Evolutionary conservation across 192 early-diverging fungal species (phyloP), one percentile per base, ranked within the genome.

Genomic region (Backusella australiensis): DNA sequence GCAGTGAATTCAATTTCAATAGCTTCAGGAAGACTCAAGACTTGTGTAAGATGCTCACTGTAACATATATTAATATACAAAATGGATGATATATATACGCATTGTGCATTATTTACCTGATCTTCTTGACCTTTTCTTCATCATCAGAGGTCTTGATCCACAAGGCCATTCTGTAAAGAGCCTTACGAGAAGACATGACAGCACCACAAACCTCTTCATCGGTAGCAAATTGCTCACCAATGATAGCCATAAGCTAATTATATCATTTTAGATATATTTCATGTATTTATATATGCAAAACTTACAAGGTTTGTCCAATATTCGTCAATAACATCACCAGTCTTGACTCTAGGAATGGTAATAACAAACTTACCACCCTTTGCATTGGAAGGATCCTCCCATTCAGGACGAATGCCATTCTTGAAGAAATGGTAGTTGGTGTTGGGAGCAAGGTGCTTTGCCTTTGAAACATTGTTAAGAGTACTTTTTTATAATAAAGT

Each of bases 381-480:
- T 52, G 84, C 88, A 89, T 99, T 99, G 46, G 85, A 90, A 12
- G 91, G 83, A 78, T 99, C 96, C 85, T 99, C 97, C 96, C 97
- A 97, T 90, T 92, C 91, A 9, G 96, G 97, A 81, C 91, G 89
- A 73, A 98, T 86, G 23, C 96, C 96, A 66, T 93, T 85, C 85
- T 96, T 94, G 89, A 99, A 99, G 72, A 98, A 78, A 73, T 97
- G 96, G 82, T 96, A 98, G 87, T 99, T 97, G 66, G 95, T 90
- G 59, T 91, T 93, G 70, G 87, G 82, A 19, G 89, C 85, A 68
- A 97, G 83, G 34, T 93, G 89, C 29, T 87, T 87, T 3, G 93
- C 89, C 72, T 90, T 91, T 71, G 92, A 85, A 63, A 97, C 88
- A 80, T 94, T 95, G 90, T 97, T 97, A 87, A 93, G 93, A 6